Conservation (phyloP, 345 rosid genomes). For the Acer negundo region DNA sequence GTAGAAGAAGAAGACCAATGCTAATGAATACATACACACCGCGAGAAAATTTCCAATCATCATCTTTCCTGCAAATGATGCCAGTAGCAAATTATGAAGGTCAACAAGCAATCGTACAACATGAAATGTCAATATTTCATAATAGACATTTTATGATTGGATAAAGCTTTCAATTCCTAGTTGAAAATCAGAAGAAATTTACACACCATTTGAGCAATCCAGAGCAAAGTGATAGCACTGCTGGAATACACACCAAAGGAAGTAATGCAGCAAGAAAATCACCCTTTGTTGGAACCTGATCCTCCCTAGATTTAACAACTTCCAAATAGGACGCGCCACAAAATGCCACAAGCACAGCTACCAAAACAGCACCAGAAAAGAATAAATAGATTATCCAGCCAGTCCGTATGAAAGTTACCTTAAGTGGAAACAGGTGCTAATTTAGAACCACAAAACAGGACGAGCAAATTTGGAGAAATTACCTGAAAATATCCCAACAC, state of each 20-base stretch:
- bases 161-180: conserved; percentile 19
- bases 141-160: background rate
- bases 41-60: conserved; percentile 90
- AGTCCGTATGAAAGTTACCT: conserved; percentile 5
- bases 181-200: conserved; percentile 18
- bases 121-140: background rate
- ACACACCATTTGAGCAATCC: conserved; percentile 95
- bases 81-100: conserved; percentile 22
- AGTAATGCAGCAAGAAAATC: conserved; percentile 98
- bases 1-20: conserved; percentile 91
- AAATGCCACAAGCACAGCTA: conserved; percentile 92
- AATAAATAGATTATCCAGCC: conserved; percentile 20
- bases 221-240: conserved; percentile 78
- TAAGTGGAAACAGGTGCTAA: conserved; percentile 21
- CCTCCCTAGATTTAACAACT: conserved; percentile 84
- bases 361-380: conserved; percentile 33
- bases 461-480: conserved; percentile 25
- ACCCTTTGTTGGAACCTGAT: conserved; percentile 77
- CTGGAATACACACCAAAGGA: conserved; percentile 96
- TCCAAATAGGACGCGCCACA: conserved; percentile 91
- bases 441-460: conserved; percentile 7
- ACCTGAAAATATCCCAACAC: conserved; percentile 87
- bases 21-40: conserved; percentile 81
- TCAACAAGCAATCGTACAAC: conserved; percentile 9
- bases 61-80: conserved; percentile 86